Conservation (phyloP, 192 early-diverging fungal species). For the Gonapodya sp. region DNA sequence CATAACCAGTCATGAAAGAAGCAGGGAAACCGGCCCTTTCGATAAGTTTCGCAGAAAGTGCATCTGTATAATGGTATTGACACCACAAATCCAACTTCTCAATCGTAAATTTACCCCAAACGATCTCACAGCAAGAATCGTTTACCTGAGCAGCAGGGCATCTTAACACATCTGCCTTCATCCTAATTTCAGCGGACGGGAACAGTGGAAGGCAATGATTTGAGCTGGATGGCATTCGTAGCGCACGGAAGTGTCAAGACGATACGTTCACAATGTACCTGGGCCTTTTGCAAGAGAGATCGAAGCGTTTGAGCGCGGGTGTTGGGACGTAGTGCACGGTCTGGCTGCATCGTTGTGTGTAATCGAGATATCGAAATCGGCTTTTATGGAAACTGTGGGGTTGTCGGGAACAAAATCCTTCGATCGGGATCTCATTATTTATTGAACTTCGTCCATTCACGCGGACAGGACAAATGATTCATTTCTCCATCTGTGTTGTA, state of each 20-base stretch:
- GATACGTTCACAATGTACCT: background rate
- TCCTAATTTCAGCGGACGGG: background rate
- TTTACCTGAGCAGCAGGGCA: background rate
- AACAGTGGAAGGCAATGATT: background rate
- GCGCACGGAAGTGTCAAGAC: background rate
- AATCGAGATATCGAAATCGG: no score
- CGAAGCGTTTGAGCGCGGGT: background rate
- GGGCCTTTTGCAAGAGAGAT: background rate
- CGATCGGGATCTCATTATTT: no score
- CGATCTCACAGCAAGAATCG: no score
- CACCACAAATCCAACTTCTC: background rate
- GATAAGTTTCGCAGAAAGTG: background rate
- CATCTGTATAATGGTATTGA: background rate
- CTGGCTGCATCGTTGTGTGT: background rate
- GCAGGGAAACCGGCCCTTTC: background rate
- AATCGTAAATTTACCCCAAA: background rate
- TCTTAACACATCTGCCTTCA: background rate
- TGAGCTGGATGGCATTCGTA: no score
- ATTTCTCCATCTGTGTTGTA: no score
- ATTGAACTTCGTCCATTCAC: no score
- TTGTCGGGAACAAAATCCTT: no score
- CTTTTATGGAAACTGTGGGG: no score
- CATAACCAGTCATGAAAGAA: conserved; percentile 5
- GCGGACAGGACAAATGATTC: no score
- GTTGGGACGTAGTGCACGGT: background rate